A percentile compares a stretch with the other conserved stretches of the same genome.
Conservation (phyloP, 495 filamentous ascomycete genomes). For the Hyaloscypha variabilis region DNA sequence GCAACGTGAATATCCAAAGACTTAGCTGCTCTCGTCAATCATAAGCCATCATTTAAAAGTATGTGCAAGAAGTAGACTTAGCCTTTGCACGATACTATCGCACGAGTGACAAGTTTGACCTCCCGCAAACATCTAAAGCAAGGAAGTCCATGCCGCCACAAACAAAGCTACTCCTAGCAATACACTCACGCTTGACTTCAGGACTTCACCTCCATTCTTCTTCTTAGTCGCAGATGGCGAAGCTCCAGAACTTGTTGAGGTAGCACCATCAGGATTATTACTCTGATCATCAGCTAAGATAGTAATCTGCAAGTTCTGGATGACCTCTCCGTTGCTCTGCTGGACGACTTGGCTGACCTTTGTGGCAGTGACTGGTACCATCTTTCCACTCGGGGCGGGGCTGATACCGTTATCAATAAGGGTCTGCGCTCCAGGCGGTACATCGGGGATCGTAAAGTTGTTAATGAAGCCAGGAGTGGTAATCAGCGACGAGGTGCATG, state of each 20-base stretch:
- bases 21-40: slow-evolving; percentile 9
- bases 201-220: slow-evolving; percentile 14
- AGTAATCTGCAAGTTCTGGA: slow-evolving; percentile 57
- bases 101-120: background rate
- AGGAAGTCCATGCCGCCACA: background rate
- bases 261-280: slow-evolving; percentile 52
- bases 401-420: slow-evolving; percentile 58
- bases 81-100: background rate
- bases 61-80: slow-evolving; percentile 17
- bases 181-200: slow-evolving; percentile 5
- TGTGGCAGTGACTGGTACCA: slow-evolving; percentile 58
- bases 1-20: background rate
- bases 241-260: slow-evolving; percentile 11
- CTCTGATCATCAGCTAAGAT: slow-evolving; percentile 50
- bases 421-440: slow-evolving; percentile 43
- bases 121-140: background rate
- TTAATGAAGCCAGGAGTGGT: slow-evolving; percentile 61
- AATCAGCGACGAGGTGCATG: slow-evolving; percentile 67
- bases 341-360: slow-evolving; percentile 56
- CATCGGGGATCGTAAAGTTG: slow-evolving; percentile 73
- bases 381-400: slow-evolving; percentile 48
- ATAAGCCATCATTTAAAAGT: slow-evolving; percentile 8
- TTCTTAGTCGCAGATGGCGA: slow-evolving; percentile 28
- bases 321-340: slow-evolving; percentile 51
- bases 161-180: slow-evolving; percentile 9